Evolutionary conservation across 257 asterid species (phyloP), one percentile per base, ranked within the genome.

Genomic region (Fraxinus americana): DNA sequence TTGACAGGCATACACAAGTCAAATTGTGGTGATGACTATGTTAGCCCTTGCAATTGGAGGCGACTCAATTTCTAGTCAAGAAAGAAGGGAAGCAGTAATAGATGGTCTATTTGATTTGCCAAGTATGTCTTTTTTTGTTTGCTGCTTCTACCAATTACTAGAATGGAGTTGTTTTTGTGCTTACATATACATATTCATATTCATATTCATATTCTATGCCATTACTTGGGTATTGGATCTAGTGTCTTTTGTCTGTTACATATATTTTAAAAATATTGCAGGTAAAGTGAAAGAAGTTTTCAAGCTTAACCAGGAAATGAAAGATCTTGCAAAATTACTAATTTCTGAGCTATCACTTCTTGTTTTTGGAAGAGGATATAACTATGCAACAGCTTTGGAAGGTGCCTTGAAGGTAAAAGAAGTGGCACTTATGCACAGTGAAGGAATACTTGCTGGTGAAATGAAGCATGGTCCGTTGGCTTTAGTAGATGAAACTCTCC

Each of bases 391-490:
- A 45, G 97, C 99, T 63, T 77, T 95, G 81, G 99, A 95, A 89
- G 99, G 99, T 50, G 99, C 99, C 54, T 74, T 95, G 90, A 95
- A 95, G 91, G 99, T 95, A 70, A 93, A 95, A 87, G 99, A 95
- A 90, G 99, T 95, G 70, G 88, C 99, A 39, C 97, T 95, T 38
- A 95, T 95, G 99, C 99, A 95, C 83, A 95, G 99, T 79, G 98
- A 93, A 87, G 99, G 99, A 75, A 93, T 95, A 84, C 97, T 95
- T 79, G 98, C 98, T 38, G 99, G 99, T 68, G 99, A 95, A 87
- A 95, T 95, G 99, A 95, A 95, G 81, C 99, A 95, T 39, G 99
- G 99, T 17, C 99, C 98, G 32, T 85, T 95, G 87, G 99, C 99
- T 83, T 83, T 95, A 82, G 99, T 95, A 8, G 99, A 95, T 74